Evolutionary conservation across 2,329 filamentous ascomycete genomes (phyloP).

Genomic region (Penicillium sp.): DNA sequence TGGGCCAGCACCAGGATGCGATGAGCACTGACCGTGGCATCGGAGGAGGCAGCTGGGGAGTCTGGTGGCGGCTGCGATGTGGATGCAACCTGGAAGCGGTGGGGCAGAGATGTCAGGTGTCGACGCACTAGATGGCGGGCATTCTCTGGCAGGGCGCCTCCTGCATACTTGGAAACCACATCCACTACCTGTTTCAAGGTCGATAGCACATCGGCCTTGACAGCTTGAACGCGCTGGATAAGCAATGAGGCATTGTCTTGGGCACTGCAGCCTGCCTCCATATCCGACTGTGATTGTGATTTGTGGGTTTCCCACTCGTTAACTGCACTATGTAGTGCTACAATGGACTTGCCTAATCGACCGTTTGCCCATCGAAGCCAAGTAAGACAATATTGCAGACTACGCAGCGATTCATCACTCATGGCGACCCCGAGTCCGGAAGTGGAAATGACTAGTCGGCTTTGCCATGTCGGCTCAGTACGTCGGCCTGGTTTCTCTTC

Average conservation of each 20-base stretch:
- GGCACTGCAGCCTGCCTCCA: conserved; percentile 21
- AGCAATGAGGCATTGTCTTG: conserved; percentile 25
- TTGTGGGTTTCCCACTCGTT: conserved; percentile 69
- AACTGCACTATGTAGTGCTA: conserved; percentile 69
- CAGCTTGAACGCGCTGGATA: conserved; percentile 60
- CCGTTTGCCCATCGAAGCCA: conserved; percentile 80
- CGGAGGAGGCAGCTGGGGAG: conserved; percentile 35
- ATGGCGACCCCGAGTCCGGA: conserved; percentile 89
- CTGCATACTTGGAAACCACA: conserved; percentile 83
- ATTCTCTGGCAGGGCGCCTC: conserved; percentile 87
- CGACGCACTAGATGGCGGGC: conserved; percentile 77
- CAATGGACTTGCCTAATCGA: conserved; percentile 73
- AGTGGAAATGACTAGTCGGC: conserved; percentile 81
- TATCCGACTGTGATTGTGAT: conserved; percentile 32
- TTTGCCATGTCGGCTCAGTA: conserved; percentile 63
- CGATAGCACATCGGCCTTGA: conserved; percentile 71
- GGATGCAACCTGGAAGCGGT: conserved; percentile 73
- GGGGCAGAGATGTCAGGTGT: conserved; percentile 80
- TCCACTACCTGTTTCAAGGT: conserved; percentile 78
- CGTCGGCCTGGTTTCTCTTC: conserved; percentile 45
- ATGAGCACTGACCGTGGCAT: conserved; percentile 61
- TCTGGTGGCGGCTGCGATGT: conserved; percentile 44
- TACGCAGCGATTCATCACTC: conserved; percentile 81
- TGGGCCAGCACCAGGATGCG: conserved; percentile 80
- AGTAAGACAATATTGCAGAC: conserved; percentile 77